These are phyloP conservation scores for Delphinella strobiligena DNA, from an alignment of 2,329 filamentous ascomycete genomes.

Conservation along the genomic window DNA sequence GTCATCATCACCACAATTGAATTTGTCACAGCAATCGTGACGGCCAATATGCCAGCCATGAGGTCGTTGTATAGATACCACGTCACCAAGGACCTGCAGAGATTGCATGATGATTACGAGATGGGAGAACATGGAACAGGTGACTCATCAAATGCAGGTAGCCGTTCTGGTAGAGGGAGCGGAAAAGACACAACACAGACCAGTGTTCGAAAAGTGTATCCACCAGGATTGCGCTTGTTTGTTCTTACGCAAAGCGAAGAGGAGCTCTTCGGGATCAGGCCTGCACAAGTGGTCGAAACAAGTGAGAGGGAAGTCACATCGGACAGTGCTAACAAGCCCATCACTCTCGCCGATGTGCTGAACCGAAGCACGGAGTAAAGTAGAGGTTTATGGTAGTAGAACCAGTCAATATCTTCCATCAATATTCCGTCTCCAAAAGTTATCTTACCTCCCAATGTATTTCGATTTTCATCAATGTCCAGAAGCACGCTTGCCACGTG, in stretches of 20 bases:
- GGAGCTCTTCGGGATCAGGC: background rate
- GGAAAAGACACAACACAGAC: background rate
- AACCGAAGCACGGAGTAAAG: too few species aligned
- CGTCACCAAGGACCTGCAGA: background rate
- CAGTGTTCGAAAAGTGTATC: background rate
- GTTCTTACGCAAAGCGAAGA: background rate
- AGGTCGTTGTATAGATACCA: background rate
- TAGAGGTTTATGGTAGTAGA: too few species aligned
- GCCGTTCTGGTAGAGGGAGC: background rate
- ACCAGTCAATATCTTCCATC: too few species aligned
- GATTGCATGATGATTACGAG: background rate
- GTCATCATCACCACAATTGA: constrained; percentile 1
- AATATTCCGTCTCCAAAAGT: too few species aligned
- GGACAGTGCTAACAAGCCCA: too few species aligned
- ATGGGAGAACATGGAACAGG: background rate
- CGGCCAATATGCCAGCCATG: background rate
- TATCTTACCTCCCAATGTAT: too few species aligned
- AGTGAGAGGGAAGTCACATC: background rate
- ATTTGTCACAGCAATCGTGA: background rate
- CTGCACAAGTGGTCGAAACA: background rate
- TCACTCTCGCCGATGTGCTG: too few species aligned
- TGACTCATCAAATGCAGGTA: background rate
- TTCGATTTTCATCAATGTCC: too few species aligned
- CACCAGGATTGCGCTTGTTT: background rate
- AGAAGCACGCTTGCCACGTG: too few species aligned